Conservation (phyloP, 2,329 filamentous ascomycete genomes). For the Paracorniculantispora psalliotae region DNA sequence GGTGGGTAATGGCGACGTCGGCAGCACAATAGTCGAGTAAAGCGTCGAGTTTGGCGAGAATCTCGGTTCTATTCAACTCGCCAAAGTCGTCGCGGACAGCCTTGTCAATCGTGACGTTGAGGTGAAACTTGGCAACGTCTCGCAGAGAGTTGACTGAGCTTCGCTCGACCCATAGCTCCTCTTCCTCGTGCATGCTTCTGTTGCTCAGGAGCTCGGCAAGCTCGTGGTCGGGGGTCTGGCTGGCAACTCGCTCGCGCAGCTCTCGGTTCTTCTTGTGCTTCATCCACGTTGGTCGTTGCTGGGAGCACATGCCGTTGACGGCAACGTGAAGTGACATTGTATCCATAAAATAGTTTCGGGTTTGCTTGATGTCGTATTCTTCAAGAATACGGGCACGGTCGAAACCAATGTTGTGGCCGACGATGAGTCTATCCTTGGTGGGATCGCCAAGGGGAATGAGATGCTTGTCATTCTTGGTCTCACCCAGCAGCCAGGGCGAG, state of each 20-base stretch:
- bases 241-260: slow-evolving; percentile 71
- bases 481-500: slow-evolving; percentile 87
- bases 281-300: slow-evolving; percentile 95
- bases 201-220: slow-evolving; percentile 66
- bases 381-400: slow-evolving; percentile 84
- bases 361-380: slow-evolving; percentile 81
- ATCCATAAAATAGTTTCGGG: slow-evolving; percentile 82
- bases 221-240: slow-evolving; percentile 64
- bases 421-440: slow-evolving; percentile 65
- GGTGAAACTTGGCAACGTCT: slow-evolving; percentile 95
- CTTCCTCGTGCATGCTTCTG: slow-evolving; percentile 73
- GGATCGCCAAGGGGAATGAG: slow-evolving; percentile 83
- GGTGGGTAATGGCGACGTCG: slow-evolving; percentile 88
- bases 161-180: slow-evolving; percentile 90
- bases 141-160: slow-evolving; percentile 93
- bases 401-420: slow-evolving; percentile 95
- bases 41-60: slow-evolving; percentile 69
- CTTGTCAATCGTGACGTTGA: slow-evolving; percentile 89
- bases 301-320: slow-evolving; percentile 98
- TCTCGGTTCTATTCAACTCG: slow-evolving; percentile 66
- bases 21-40: slow-evolving; percentile 91
- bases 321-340: slow-evolving; percentile 98
- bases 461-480: slow-evolving; percentile 72
- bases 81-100: slow-evolving; percentile 80
- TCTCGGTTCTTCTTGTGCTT: slow-evolving; percentile 90